These are phyloP conservation scores for Salix koriyanagi DNA, from an alignment of 345 rosid genomes.

Conservation along the genomic window DNA sequence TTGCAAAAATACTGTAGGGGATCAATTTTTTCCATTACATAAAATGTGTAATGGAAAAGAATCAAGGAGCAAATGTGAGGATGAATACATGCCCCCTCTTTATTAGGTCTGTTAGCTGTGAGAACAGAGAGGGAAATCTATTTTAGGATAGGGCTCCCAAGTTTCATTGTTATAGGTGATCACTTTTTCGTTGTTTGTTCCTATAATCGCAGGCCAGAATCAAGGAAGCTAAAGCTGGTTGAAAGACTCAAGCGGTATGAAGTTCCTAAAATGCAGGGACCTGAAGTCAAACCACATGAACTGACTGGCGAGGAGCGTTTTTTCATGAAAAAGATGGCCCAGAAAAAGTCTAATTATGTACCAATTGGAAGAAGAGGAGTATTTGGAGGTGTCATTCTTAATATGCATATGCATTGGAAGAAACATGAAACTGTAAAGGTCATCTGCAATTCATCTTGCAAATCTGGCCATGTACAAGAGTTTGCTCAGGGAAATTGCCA, in stretches of 20 bases:
- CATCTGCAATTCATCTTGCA: constrained; percentile 72
- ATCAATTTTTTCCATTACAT: background rate
- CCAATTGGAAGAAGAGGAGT: constrained; percentile 85
- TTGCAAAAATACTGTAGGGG: background rate
- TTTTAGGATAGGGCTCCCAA: background rate
- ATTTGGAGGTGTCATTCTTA: constrained; percentile 88
- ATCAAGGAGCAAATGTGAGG: background rate
- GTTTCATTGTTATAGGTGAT: background rate
- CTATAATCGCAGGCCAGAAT: constrained; percentile 53
- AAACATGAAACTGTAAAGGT: constrained; percentile 93
- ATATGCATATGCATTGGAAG: constrained; percentile 95
- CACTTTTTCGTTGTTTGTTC: background rate
- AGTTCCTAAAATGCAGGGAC: constrained; percentile 77
- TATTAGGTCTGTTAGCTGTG: background rate
- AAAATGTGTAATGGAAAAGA: background rate
- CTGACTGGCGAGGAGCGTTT: constrained; percentile 83
- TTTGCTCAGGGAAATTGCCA: constrained; percentile 69
- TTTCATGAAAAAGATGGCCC: constrained; percentile 78
- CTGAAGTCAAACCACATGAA: constrained; percentile 64
- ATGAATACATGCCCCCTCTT: background rate
- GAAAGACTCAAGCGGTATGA: constrained; percentile 85
- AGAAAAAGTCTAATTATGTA: constrained; percentile 79
- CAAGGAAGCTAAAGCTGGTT: constrained; percentile 71
- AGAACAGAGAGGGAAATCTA: background rate
- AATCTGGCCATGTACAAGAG: constrained; percentile 66